A percentile compares a stretch with the other conserved stretches of the same genome.
Conservation (phyloP, 805 yeast genomes). For the Saccharomyces kudriavzevii region DNA sequence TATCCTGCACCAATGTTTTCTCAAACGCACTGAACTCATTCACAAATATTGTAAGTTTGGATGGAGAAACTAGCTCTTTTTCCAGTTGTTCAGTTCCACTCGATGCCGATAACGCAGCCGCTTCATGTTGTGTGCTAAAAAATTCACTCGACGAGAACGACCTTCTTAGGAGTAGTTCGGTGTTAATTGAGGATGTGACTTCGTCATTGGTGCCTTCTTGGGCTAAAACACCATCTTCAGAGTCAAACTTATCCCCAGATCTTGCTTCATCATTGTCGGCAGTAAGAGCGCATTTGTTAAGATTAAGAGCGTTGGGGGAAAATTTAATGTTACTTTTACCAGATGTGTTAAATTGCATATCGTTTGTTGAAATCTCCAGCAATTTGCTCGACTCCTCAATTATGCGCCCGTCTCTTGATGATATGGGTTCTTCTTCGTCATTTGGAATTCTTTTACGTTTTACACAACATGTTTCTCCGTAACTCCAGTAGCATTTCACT, state of each 20-base stretch:
- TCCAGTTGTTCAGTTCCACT: conserved; percentile 21
- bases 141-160: conserved; percentile 31
- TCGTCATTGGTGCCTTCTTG: conserved; percentile 1
- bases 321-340: not conserved
- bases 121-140: conserved; percentile 26
- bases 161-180: conserved; percentile 29
- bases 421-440: not conserved
- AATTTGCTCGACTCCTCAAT: not conserved
- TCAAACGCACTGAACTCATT: conserved; percentile 30
- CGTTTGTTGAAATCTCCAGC: not conserved
- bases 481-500: conserved; percentile 67
- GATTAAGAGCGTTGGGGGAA: not conserved
- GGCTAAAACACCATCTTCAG: not conserved
- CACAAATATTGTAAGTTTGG: conserved; percentile 27
- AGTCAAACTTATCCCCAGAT: not conserved
- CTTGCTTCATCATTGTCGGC: conserved; percentile 7
- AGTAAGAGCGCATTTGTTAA: not conserved
- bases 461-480: conserved; percentile 64
- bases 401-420: not conserved
- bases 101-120: conserved; percentile 6
- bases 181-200: conserved; percentile 30
- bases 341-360: not conserved
- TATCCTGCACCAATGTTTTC: conserved; percentile 28
- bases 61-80: conserved; percentile 17
- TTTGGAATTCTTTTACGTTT: conserved; percentile 38